Evolutionary conservation across 192 early-diverging fungal species (phyloP), one percentile per base, ranked within the genome.

Genomic region (Pilobolus umbonatus): DNA sequence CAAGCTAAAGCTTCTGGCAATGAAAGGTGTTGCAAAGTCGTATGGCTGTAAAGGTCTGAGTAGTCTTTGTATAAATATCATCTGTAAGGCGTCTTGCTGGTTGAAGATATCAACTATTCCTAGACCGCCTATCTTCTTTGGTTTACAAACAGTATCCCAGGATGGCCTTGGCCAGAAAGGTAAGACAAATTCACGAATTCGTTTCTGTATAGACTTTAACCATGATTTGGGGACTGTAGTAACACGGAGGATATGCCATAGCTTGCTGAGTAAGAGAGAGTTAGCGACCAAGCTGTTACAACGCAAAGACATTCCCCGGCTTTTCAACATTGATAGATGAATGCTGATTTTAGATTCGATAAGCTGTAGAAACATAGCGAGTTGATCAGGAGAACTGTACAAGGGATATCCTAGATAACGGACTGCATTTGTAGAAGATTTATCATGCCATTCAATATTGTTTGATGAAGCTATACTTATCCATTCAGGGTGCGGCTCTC

Each of bases 331-430:
- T 2, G 25, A 10, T 4, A n/a, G 26, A 21, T 48, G 28, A 21
- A 19, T 24, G 9, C 32, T 28, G 12, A 62, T 48, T 17, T 31
- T 52, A 5, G 12, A 26, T 5, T 32, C 26, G 32, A 55, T 11
- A 12, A 22, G 14, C 17, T 25, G 17, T 3, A 32, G 25, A 19
- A 38, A 46, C 11, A 21, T n/a, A 19, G 35, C 30, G 7, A 25
- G 25, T 30, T 56, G 55, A 29, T 21, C 12, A 0, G 10, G 26
- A 56, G 4, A 26, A 30, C 22, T 7, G 7, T 30, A 56, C 24
- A 56, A 28, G 0, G 55, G 55, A 21, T 42, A 56, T 1, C 55
- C 39, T 9, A 56, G 5, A 43, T 55, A 55, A 8, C 19, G 22
- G 40, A 42, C 25, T 2, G 55, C 24, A n/a, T n/a, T 14, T 4